Evolutionary conservation across 2,329 filamentous ascomycete species (phyloP).

Genomic region (Aspergillus costaricaensis): DNA sequence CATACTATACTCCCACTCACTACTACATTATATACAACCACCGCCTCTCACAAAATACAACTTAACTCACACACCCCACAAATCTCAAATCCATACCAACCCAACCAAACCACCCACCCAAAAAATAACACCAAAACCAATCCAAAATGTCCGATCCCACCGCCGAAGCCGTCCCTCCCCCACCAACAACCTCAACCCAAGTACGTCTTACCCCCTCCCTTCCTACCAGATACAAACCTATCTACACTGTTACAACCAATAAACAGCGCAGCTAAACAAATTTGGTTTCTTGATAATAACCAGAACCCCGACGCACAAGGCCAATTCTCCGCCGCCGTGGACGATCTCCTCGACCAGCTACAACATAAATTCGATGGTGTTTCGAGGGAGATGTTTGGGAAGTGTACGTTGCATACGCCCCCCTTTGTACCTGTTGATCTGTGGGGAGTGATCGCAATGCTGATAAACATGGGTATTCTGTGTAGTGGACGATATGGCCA

Average conservation of each 20-base stretch:
- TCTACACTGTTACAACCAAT: no score
- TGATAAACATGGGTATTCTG: not conserved
- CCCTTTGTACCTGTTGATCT: not conserved
- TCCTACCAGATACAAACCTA: not conserved
- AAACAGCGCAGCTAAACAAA: slow-evolving; percentile 3
- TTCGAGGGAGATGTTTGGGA: slow-evolving; percentile 83
- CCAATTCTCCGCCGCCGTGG: slow-evolving; percentile 71
- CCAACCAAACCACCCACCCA: no score
- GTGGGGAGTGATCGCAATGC: not conserved
- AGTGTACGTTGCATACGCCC: slow-evolving; percentile 62
- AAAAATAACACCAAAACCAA: not conserved
- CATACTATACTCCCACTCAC: no score
- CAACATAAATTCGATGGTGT: slow-evolving; percentile 83
- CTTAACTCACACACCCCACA: no score
- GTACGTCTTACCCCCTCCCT: not conserved
- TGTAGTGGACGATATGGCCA: slow-evolving; percentile 91
- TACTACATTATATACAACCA: no score
- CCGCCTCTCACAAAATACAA: no score
- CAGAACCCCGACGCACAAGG: slow-evolving; percentile 46
- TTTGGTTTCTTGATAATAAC: not conserved
- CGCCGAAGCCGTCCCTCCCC: not conserved
- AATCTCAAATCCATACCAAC: not conserved
- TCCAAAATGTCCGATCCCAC: not conserved
- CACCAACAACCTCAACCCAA: not conserved
- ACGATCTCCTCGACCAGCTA: slow-evolving; percentile 81